Evolutionary conservation across 139 green algal genomes (phyloP), one percentile per base, ranked within the genome.

Genomic region (Desmodesmus armatus): DNA sequence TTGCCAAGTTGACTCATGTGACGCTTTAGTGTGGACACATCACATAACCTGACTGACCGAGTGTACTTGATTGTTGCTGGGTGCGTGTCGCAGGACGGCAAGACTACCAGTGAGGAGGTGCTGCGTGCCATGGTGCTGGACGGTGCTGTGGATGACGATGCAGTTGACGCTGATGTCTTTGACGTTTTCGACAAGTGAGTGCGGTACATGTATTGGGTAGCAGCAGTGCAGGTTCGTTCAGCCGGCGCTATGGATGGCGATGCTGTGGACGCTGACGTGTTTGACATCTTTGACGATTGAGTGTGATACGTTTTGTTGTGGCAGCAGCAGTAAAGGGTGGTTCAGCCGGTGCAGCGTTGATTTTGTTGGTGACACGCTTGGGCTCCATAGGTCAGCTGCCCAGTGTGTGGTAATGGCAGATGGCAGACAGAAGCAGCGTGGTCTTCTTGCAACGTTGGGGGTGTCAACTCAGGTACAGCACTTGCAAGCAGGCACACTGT

Each of bases 111-210:
- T 1, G 83, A 92, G 70, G 89, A 92, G 89, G 83, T 92, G 83
- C 86, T 92, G 58, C 62, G 85, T 3, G 67, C 82, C 23, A 72
- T 92, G 29, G 89, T 83, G 3, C 78, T 92, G 40, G 89, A 92
- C 69, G 83, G 78, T 1, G 88, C 87, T 27, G 83, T 92, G 7
- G 67, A 66, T 33, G 85, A 90, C 0, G 65, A 89, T 41, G 85
- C 78, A 0, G 44, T 92, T 27, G 88, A 92, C 37, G 63, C 65
- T 33, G 85, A 89, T 49, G 85, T 89, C 31, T 62, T 86, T 13
- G 21, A 21, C 5, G 85, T 92, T 13, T 92, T 92, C 47, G 88
- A 92, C 65, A 70, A 43, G 60, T 79, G 85, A 53, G 65, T 41
- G 5, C 65, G 78, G 2, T 40, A 2, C 5, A 60, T 51, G 39